Percentiles rank a stretch among this genome's conserved stretches.
Evolutionary conservation across 225 moss, liverwort and hornwort species (phyloP).

Genomic region (Antitrichia curtipendula): DNA sequence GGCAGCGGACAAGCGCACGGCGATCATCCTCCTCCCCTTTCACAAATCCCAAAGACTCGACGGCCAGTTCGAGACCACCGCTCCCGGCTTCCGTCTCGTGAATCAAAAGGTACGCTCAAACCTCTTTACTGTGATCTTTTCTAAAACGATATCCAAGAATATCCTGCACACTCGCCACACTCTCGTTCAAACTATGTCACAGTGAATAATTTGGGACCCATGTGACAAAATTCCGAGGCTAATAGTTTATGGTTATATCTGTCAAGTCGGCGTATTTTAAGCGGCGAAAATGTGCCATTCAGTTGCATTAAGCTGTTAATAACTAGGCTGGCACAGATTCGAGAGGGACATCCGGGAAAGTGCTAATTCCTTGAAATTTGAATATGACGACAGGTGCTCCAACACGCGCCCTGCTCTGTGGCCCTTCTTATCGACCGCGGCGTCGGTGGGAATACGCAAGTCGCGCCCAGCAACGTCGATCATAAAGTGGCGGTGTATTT

Average conservation of each 20-base stretch:
- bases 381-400: slow-evolving; percentile 7
- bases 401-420: slow-evolving; percentile 70
- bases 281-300: neutral
- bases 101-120: slow-evolving; percentile 20
- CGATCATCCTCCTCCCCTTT: slow-evolving; percentile 60
- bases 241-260: neutral
- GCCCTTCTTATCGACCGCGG: slow-evolving; percentile 69
- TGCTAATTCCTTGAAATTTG: too few relatives aligned
- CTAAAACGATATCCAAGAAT: too few relatives aligned
- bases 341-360: neutral
- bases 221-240: neutral
- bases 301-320: neutral
- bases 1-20: slow-evolving; percentile 52
- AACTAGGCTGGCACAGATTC: too few relatives aligned
- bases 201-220: neutral
- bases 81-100: slow-evolving; percentile 32
- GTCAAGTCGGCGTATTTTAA: neutral
- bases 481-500: slow-evolving; percentile 58
- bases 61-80: slow-evolving; percentile 36
- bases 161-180: neutral
- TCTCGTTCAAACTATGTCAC: neutral
- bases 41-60: slow-evolving; percentile 47
- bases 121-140: neutral
- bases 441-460: slow-evolving; percentile 40
- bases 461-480: slow-evolving; percentile 44